These are phyloP conservation scores for Thermomucor indicae-seudaticae DNA, from an alignment of 371 early-diverging fungal species.

Conservation along the genomic window DNA sequence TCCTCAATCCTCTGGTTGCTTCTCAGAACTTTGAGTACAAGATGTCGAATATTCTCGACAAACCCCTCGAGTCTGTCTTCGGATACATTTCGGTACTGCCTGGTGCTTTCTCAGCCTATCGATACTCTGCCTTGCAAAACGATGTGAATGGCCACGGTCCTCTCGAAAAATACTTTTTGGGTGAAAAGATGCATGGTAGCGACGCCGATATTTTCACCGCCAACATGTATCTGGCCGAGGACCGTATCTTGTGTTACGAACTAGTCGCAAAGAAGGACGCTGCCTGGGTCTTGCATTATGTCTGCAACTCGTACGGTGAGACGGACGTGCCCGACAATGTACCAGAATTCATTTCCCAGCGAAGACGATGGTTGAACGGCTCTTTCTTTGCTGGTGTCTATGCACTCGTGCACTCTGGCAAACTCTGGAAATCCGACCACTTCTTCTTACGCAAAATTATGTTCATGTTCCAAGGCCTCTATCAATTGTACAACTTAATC, in stretches of 20 bases:
- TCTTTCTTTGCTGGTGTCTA: constrained; percentile 94
- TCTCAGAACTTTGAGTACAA: constrained; percentile 95
- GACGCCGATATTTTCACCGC: constrained; percentile 65
- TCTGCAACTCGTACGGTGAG: constrained; percentile 71
- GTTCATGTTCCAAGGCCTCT: constrained; percentile 68
- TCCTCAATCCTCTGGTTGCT: constrained; percentile 83
- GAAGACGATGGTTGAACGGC: constrained; percentile 91
- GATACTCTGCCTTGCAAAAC: constrained; percentile 84
- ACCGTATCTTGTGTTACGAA: constrained; percentile 89
- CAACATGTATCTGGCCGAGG: constrained; percentile 82
- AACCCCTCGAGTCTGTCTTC: constrained; percentile 95
- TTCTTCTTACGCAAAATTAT: constrained; percentile 55
- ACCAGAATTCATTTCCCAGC: constrained; percentile 82
- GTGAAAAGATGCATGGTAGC: constrained; percentile 82
- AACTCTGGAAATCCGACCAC: constrained; percentile 73
- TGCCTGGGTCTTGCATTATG: constrained; percentile 66
- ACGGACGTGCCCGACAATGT: constrained; percentile 86
- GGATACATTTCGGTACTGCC: constrained; percentile 96
- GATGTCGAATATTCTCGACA: constrained; percentile 97
- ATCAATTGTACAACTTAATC: constrained; percentile 65
- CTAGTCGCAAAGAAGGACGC: constrained; percentile 73
- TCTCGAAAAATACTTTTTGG: constrained; percentile 87
- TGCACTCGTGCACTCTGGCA: constrained; percentile 72
- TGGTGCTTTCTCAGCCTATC: constrained; percentile 95
- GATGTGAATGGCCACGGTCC: constrained; percentile 68